phyloP scores from a whole-genome alignment of 768 basidiomycete species.

The Kwoniella pini region DNA sequence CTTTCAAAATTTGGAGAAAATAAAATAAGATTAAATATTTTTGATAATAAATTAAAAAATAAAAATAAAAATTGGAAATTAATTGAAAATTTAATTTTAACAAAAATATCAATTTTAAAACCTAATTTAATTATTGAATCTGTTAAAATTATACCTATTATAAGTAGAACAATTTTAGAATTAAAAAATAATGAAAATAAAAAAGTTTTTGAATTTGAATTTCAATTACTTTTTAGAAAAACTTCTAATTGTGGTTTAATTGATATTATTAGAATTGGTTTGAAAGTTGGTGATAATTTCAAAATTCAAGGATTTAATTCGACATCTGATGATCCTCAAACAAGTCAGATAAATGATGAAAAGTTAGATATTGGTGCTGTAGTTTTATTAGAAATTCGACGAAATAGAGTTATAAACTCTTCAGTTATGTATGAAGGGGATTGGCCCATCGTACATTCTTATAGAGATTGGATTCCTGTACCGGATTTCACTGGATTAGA shows the following conservation, averaged over 20 bases:
- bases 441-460: constrained; percentile 31
- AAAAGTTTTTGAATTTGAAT: constrained; percentile 7
- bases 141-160: not conserved
- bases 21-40: too few species aligned
- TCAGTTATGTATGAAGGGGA: constrained; percentile 30
- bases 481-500: constrained; percentile 20
- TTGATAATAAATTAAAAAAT: too few species aligned
- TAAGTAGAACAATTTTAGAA: not conserved
- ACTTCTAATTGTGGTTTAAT: not conserved
- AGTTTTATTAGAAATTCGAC: constrained; percentile 21
- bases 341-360: not conserved
- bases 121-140: not conserved
- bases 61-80: too few species aligned
- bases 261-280: constrained; percentile 7
- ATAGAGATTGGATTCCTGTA: constrained; percentile 17
- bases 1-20: not conserved
- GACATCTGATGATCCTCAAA: too few species aligned
- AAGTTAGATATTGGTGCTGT: constrained; percentile 11
- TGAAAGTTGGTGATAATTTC: not conserved
- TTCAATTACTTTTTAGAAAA: constrained; percentile 12
- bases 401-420: constrained; percentile 7
- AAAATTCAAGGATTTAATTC: too few species aligned
- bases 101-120: not conserved
- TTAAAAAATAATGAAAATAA: not conserved
- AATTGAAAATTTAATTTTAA: too few species aligned